Base-by-base conservation (phyloP, 495 filamentous ascomycete species). In the Apiosordaria backusii region DNA sequence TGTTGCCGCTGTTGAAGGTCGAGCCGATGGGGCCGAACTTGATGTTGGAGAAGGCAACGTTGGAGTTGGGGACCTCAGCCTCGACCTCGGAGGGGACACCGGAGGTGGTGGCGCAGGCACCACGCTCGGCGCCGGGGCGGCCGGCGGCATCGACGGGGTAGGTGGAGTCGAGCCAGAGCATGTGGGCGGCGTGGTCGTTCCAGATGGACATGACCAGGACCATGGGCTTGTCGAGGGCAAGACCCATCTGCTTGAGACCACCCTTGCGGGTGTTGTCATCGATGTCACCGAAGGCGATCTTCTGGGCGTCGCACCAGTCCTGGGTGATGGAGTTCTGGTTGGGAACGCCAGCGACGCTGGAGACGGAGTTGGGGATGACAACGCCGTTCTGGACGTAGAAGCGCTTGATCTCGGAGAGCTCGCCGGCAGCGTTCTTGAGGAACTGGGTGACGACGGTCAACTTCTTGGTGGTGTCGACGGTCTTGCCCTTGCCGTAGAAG, bases 141-240 rank as follows among this genome's bases (percentile, higher is more conserved):
- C 71, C 72, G 65, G 81, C 77, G n/a, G 69, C 76, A 71, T 82
- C 81, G 52, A 82, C 77, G 3, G 91, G 91, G 81, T 88, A 92
- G 77, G 79, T 84, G 74, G 87, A 87, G 82, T 93, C 91, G 71
- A 95, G 87, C 91, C 91, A 94, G 70, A 90, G 83, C 91, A 93
- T 94, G 80, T 91, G 84, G 78, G 83, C 79, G 73, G 82, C 78
- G 78, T 93, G 85, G 79, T 92, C 90, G 73, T 91, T 89, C 90
- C 90, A 92, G 73, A 92, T 74, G 70, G 84, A 87, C 85, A 93
- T 84, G 75, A 90, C 89, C n/a, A 92, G 83, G 59, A 90, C 90
- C 87, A 91, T 89, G 65, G 84, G 85, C 23, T 80, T 55, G 18
- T 71, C 75, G 26, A 91, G 72, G 22, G 81, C 86, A 25, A 78